phyloP scores from a whole-genome alignment of 2,329 filamentous ascomycete genomes.

The Fusarium bactridioides region DNA sequence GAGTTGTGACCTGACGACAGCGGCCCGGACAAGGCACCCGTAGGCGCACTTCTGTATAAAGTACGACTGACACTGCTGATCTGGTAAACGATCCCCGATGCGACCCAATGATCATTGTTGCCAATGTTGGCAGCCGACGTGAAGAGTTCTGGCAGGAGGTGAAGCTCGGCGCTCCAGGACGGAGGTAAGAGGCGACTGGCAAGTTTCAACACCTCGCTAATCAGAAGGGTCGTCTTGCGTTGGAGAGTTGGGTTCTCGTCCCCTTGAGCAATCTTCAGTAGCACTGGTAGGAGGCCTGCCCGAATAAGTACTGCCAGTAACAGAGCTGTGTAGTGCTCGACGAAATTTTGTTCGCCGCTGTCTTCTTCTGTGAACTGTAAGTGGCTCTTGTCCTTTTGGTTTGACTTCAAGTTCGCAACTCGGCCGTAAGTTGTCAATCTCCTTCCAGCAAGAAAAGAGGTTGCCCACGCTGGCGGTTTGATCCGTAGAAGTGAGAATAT shows the following conservation, averaged over 20 bases:
- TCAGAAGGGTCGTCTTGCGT: slow-evolving; percentile 87
- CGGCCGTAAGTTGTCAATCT: slow-evolving; percentile 96
- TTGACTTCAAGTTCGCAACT: slow-evolving; percentile 80
- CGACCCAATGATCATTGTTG: slow-evolving; percentile 76
- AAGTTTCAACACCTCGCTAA: slow-evolving; percentile 91
- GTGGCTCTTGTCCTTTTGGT: slow-evolving; percentile 56
- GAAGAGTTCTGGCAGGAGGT: slow-evolving; percentile 88
- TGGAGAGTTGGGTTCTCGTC: slow-evolving; percentile 75
- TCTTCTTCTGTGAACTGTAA: slow-evolving; percentile 69
- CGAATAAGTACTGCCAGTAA: slow-evolving; percentile 86
- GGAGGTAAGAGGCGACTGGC: slow-evolving; percentile 85
- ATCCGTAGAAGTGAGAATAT: slow-evolving; percentile 84
- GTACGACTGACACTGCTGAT: slow-evolving; percentile 97
- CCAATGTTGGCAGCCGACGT: slow-evolving; percentile 76
- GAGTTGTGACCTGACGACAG: slow-evolving; percentile 55
- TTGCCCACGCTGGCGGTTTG: slow-evolving; percentile 91
- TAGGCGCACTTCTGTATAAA: slow-evolving; percentile 78
- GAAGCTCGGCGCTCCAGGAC: slow-evolving; percentile 82
- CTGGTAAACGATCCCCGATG: slow-evolving; percentile 93
- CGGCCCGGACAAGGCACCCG: slow-evolving; percentile 49
- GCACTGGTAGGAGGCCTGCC: slow-evolving; percentile 72
- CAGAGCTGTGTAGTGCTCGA: slow-evolving; percentile 93
- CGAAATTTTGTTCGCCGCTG: slow-evolving; percentile 79
- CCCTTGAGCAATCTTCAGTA: slow-evolving; percentile 72
- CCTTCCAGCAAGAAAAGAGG: slow-evolving; percentile 90